Conservation (phyloP, 306 rosid species). For the Lathyrus oleraceus region DNA sequence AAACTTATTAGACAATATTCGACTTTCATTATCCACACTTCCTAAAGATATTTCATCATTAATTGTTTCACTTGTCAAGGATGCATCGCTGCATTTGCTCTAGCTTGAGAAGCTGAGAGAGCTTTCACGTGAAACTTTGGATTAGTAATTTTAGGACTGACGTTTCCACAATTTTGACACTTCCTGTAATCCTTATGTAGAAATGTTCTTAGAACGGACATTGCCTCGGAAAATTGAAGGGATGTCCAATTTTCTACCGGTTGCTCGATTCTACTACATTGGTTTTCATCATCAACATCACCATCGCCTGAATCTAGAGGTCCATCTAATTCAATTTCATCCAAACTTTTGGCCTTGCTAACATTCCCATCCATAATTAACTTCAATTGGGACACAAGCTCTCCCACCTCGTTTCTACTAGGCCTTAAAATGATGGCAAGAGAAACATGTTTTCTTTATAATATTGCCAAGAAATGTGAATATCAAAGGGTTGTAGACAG, state of each 20-base stretch:
- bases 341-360: constrained; percentile 56
- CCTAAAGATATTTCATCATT: too few species aligned
- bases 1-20: constrained; percentile 36
- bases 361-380: constrained; percentile 68
- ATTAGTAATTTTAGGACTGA: constrained; percentile 64
- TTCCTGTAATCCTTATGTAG: constrained; percentile 19
- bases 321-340: constrained; percentile 33
- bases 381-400: constrained; percentile 55
- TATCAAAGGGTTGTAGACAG: constrained; percentile 74
- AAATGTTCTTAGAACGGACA: constrained; percentile 57
- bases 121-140: constrained; percentile 68
- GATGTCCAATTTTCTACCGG: constrained; percentile 66
- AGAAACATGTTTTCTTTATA: constrained; percentile 62
- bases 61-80: constrained; percentile 48
- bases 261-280: constrained; percentile 23
- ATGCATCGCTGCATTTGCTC: constrained; percentile 51
- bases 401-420: constrained; percentile 46
- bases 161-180: constrained; percentile 52
- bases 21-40: too few species aligned
- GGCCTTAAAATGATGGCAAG: constrained; percentile 60
- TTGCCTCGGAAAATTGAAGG: constrained; percentile 72
- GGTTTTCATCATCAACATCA: constrained; percentile 36
- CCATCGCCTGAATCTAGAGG: constrained; percentile 25
- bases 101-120: constrained; percentile 38
- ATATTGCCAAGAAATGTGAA: constrained; percentile 55